These are phyloP conservation scores for Lignosus rhinocerotis DNA, from an alignment of 1,284 basidiomycete genomes.

Conservation along the genomic window DNA sequence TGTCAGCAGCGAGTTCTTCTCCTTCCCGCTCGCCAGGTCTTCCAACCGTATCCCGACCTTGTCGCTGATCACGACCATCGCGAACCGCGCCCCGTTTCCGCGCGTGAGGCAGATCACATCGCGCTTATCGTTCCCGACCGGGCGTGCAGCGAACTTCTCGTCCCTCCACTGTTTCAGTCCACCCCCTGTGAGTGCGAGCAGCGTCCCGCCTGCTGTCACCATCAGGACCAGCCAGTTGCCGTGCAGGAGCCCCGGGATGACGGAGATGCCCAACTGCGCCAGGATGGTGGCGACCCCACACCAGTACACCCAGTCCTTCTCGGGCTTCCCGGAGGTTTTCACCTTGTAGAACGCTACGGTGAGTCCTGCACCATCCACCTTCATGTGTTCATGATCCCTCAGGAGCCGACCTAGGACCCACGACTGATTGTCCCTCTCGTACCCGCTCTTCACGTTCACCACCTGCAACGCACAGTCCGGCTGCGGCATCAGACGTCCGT, in stretches of 20 bases:
- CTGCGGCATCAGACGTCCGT: constrained; percentile 32
- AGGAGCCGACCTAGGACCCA: constrained; percentile 36
- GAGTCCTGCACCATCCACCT: constrained; percentile 20
- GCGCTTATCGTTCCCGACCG: constrained; percentile 9
- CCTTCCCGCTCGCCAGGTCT: constrained; percentile 30
- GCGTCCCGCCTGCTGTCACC: constrained; percentile 30
- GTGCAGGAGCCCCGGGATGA: constrained; percentile 28
- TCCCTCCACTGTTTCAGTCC: constrained; percentile 34
- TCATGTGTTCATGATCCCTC: constrained; percentile 27
- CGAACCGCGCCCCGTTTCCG: constrained; percentile 32
- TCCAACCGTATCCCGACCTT: constrained; percentile 29
- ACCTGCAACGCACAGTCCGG: constrained; percentile 30
- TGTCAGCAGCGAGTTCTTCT: constrained; percentile 15
- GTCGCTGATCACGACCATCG: constrained; percentile 33
- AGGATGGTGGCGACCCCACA: constrained; percentile 28
- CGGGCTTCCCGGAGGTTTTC: constrained; percentile 23
- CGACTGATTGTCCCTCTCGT: constrained; percentile 29
- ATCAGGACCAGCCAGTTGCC: constrained; percentile 33
- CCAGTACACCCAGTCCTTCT: constrained; percentile 33
- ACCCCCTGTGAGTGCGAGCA: constrained; percentile 27
- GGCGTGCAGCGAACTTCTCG: constrained; percentile 33
- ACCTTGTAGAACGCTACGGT: constrained; percentile 22
- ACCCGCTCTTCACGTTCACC: constrained; percentile 31
- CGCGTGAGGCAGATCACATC: constrained; percentile 32
- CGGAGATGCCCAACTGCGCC: constrained; percentile 31